Base-by-base conservation (phyloP, 352 stramenopile genomes). In the Globisporangium sylvaticum region DNA sequence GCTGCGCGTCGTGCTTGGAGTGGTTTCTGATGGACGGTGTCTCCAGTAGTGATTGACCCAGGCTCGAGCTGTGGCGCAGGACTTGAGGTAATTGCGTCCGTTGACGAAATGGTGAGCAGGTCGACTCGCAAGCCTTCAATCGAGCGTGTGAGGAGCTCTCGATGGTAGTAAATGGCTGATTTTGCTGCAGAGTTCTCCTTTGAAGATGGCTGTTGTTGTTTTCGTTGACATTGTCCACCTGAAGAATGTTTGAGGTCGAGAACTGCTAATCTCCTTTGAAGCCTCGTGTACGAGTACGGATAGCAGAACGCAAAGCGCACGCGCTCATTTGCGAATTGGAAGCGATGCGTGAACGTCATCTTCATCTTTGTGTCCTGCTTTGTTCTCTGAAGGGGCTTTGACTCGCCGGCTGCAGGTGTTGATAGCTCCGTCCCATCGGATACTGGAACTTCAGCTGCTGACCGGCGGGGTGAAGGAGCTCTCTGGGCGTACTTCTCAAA, bases 261-360 rank as follows among this genome's bases (percentile, higher is more conserved):
- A 10, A 56, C 32, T 14, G 68, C 65, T 10, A 96, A 53, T 18
- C 86, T 67, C 3, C 77, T 61, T 72, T 96, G 83, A 24, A 79
- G 68, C 42, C 83, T 72, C 4, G 58, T 75, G 66, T 92, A 95
- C 31, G 77, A 83, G 65, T 90, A 90, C 31, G 87, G 87, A 32
- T 90, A 92, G 46, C 76, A 89, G 63, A 92, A 92, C 42, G 84
- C 84, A 53, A 92, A 89, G 22, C 74, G 78, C 24, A 91, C 70
- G n/a, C 74, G 76, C 61, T 89, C 84, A 25, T 60, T 62, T 4
- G 57, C 57, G 56, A 68, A 71, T 37, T 75, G 73, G 6, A 87
- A 67, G 32, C 69, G 62, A 66, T 87, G 74, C 25, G 73, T 74
- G 62, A 92, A 90, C 31, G 70, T n/a, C 34, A 85, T 67, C 42